Evolutionary conservation across 345 rosid species (phyloP).

Genomic region (Cardamine resedifolia): DNA sequence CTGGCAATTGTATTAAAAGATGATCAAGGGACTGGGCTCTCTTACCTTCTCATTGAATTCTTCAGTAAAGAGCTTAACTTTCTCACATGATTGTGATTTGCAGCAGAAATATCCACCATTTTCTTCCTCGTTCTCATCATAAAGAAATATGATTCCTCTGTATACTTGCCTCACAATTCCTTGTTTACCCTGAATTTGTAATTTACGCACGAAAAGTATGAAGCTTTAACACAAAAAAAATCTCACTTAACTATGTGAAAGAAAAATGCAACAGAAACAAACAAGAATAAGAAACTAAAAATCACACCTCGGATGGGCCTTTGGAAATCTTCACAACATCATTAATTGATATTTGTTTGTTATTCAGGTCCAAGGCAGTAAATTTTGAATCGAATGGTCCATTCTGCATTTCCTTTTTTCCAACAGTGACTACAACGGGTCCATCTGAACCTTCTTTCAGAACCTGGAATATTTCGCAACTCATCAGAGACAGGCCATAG

Average conservation of each 20-base stretch:
- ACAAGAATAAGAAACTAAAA: background rate
- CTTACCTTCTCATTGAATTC: conserved; percentile 59
- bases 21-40: background rate
- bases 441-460: conserved; percentile 74
- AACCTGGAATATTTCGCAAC: conserved; percentile 51
- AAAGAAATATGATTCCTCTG: conserved; percentile 70
- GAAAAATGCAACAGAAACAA: conserved; percentile 12
- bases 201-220: conserved; percentile 11
- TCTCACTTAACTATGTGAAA: conserved; percentile 1
- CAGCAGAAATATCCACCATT: conserved; percentile 87
- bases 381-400: conserved; percentile 73
- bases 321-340: conserved; percentile 77
- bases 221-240: background rate
- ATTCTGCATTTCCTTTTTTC: conserved; percentile 49
- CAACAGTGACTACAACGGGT: conserved; percentile 57
- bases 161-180: conserved; percentile 86
- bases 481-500: conserved; percentile 24
- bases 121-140: conserved; percentile 67
- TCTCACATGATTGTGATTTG: conserved; percentile 74
- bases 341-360: conserved; percentile 58
- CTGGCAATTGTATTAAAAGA: background rate
- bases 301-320: conserved; percentile 73
- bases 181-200: conserved; percentile 69
- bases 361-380: conserved; percentile 66
- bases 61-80: conserved; percentile 54